A percentile compares a stretch with the other conserved stretches of the same genome.
These are phyloP conservation scores for Stemphylium beticola DNA, from an alignment of 2,329 filamentous ascomycete genomes.

Conservation along the genomic window DNA sequence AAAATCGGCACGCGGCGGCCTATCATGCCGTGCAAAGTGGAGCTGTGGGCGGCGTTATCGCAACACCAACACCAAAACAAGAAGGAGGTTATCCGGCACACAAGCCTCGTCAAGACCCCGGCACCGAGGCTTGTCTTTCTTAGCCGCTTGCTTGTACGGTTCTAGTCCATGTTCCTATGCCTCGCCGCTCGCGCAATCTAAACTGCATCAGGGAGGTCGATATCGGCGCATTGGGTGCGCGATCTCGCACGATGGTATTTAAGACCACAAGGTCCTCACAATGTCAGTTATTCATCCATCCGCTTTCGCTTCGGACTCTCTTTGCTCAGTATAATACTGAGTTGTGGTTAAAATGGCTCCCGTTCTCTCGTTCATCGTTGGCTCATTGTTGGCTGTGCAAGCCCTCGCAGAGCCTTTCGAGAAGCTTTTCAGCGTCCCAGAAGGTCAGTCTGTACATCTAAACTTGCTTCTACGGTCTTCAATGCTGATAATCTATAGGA, in stretches of 20 bases:
- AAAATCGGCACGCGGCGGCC: neutral
- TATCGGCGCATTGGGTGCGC: neutral
- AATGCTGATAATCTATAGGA: constrained; percentile 18
- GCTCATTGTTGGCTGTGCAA: constrained; percentile 30
- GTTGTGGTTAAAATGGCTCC: constrained; percentile 28
- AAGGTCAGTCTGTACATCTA: constrained; percentile 16
- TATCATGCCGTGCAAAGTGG: neutral
- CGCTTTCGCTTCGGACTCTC: constrained; percentile 10
- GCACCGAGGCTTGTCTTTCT: constrained; percentile 16
- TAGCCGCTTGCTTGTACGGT: constrained; percentile 9
- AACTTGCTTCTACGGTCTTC: neutral
- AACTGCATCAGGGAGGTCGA: constrained; percentile 2
- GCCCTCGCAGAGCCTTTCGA: constrained; percentile 35
- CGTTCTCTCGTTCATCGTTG: constrained; percentile 29
- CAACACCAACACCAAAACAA: constrained; percentile 8
- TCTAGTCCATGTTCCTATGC: neutral
- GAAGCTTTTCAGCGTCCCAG: constrained; percentile 30
- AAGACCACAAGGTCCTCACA: neutral
- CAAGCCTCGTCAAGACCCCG: constrained; percentile 19
- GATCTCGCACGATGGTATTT: too few relatives aligned
- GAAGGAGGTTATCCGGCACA: constrained; percentile 16
- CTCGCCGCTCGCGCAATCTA: neutral
- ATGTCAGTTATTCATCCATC: constrained; percentile 4
- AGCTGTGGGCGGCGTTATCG: constrained; percentile 9
- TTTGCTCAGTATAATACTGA: constrained; percentile 18